Base-by-base conservation (phyloP, 1,284 basidiomycete species). In the Xerocomus minutiporus region DNA sequence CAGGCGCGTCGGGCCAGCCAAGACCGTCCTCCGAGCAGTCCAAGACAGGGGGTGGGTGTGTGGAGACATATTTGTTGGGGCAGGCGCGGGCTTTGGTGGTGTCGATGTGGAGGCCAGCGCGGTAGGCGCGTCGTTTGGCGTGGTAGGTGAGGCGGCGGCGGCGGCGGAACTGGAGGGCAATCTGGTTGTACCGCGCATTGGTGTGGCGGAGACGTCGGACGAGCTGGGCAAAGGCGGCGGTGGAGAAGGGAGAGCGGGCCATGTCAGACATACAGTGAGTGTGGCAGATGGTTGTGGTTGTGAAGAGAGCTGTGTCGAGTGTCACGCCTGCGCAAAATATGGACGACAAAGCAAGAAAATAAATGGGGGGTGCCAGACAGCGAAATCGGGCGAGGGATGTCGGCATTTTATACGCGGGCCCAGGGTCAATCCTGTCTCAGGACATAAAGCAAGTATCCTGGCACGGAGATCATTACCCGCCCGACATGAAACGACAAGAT, bases 61-160 rank as follows among this genome's bases (percentile, higher is more conserved):
- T 40, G 51, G 75, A 76, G 51, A 82, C 67, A 6, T 66, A 56
- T 23, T 55, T 60, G 13, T 65, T 64, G 2, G 75, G 71, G 51
- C 73, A 74, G 8, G 63, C 66, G 23, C 66, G 59, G 1, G 82
- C 81, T 35, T 67, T 68, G 8, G 59, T 48, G 28, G 73, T 72
- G 61, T 79, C 68, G 41, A 83, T 65, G 29, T 55, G 57, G 8
- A 83, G 74, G 9, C 73, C 70, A 12, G 76, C 70, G 25, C 60
- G 57, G 17, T 54, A 56, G 8, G 82, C 81, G 28, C 69, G 74
- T 3, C 62, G 71, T 45, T 73, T 74, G 1, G 79, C 79, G 59
- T 75, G 76, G 57, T 68, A 56, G 0, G 74, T 76, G 12, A 65
- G 73, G 8, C 50, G 60, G 53, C 50, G 59, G 51, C 53, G 56